These are phyloP conservation scores for Porodaedalea pini DNA, from an alignment of 1,284 basidiomycete genomes.

Conservation along the genomic window DNA sequence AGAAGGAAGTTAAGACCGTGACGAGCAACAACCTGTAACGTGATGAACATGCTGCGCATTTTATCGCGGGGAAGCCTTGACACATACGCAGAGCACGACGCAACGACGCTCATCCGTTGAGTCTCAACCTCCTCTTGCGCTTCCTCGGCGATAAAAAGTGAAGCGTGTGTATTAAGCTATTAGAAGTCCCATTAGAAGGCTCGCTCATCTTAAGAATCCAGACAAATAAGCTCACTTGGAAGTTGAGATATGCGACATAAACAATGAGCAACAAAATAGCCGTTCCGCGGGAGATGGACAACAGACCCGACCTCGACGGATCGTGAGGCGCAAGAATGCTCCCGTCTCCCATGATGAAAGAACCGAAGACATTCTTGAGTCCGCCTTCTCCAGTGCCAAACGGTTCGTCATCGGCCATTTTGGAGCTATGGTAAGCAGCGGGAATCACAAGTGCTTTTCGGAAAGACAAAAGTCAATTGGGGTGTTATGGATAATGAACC, in stretches of 20 bases:
- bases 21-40: constrained; percentile 51
- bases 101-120: constrained; percentile 64
- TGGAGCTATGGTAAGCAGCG: constrained; percentile 75
- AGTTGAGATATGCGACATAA: constrained; percentile 78
- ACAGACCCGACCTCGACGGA: constrained; percentile 49
- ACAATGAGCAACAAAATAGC: constrained; percentile 77
- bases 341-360: constrained; percentile 17
- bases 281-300: constrained; percentile 82
- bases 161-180: constrained; percentile 50
- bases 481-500: constrained; percentile 1
- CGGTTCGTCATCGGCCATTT: constrained; percentile 23
- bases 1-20: constrained; percentile 82
- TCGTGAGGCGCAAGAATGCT: constrained; percentile 30
- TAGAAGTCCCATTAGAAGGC: constrained; percentile 19
- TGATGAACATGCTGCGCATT: not conserved
- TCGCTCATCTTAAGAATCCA: not conserved
- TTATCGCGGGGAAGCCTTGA: not conserved
- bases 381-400: constrained; percentile 1
- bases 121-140: constrained; percentile 47
- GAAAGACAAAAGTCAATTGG: not conserved
- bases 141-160: constrained; percentile 36
- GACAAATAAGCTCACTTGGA: constrained; percentile 52
- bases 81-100: constrained; percentile 57
- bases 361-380: constrained; percentile 4
- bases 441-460: constrained; percentile 77